These are phyloP conservation scores for Colletotrichum sojae DNA, from an alignment of 2,329 filamentous ascomycete genomes.

Conservation along the genomic window DNA sequence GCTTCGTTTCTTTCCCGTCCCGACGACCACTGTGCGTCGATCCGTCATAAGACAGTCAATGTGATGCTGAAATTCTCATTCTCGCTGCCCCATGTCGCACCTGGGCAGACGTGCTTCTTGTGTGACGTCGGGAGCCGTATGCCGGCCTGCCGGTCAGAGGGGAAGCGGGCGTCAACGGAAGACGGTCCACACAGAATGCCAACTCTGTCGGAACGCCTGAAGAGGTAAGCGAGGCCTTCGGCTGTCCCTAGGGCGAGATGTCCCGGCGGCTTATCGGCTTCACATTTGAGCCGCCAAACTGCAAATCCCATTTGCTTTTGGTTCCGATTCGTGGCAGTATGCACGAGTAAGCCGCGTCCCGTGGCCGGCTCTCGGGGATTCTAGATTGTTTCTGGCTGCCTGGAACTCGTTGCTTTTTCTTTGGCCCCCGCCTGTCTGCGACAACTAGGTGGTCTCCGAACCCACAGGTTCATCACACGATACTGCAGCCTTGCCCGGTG, in stretches of 20 bases:
- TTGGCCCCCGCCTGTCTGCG: conserved; percentile 3
- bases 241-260: not conserved
- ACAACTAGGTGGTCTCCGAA: conserved; percentile 2
- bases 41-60: conserved; percentile 1
- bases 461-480: conserved; percentile 27
- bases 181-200: not conserved
- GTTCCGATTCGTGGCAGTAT: conserved; percentile 4
- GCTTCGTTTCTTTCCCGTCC: not conserved
- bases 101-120: conserved; percentile 29
- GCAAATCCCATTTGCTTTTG: not conserved
- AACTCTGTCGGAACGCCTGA: not conserved
- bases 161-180: not conserved
- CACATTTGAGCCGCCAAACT: not conserved
- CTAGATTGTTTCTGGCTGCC: conserved; percentile 16
- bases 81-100: conserved; percentile 10
- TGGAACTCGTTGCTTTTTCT: conserved; percentile 12
- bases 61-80: not conserved
- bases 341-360: not conserved
- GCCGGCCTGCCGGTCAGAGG: conserved; percentile 10
- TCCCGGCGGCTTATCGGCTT: not conserved
- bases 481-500: conserved; percentile 34
- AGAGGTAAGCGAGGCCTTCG: not conserved
- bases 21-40: not conserved
- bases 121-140: conserved; percentile 12
- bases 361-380: conserved; percentile 4